A percentile compares a stretch with the other conserved stretches of the same genome.
Evolutionary conservation across 305 asterid genomes (phyloP).

Genomic region (Fraxinus albicans): DNA sequence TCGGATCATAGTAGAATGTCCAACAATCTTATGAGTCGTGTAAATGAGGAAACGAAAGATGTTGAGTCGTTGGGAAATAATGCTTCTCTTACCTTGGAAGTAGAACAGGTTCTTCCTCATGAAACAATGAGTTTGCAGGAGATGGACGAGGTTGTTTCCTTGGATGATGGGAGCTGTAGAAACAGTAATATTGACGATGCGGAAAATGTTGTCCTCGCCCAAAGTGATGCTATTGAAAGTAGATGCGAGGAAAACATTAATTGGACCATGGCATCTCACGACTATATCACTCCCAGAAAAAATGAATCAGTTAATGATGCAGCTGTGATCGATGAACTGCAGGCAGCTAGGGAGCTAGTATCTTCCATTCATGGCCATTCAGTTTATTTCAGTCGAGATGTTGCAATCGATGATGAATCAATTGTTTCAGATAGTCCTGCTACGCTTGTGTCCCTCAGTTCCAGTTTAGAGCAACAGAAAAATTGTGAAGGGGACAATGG

Average conservation of each 20-base stretch:
- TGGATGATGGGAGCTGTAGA: slow-evolving; percentile 12
- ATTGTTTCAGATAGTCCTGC: slow-evolving; percentile 13
- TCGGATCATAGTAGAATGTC: slow-evolving; percentile 25
- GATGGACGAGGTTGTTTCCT: slow-evolving; percentile 7
- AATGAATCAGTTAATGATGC: slow-evolving; percentile 17
- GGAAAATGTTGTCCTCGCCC: slow-evolving; percentile 23
- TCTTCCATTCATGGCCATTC: slow-evolving; percentile 9
- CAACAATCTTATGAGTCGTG: slow-evolving; percentile 15
- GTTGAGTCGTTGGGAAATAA: background rate
- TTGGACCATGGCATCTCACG: slow-evolving; percentile 19
- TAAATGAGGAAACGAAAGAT: slow-evolving; percentile 12
- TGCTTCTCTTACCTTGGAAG: slow-evolving; percentile 25
- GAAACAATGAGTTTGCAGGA: slow-evolving; percentile 19
- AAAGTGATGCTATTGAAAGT: slow-evolving; percentile 25
- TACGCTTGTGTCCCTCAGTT: slow-evolving; percentile 17
- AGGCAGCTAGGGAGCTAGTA: slow-evolving; percentile 13
- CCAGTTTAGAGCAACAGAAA: slow-evolving; percentile 25
- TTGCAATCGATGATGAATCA: slow-evolving; percentile 25
- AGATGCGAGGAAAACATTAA: slow-evolving; percentile 32
- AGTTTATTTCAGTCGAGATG: background rate
- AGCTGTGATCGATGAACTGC: slow-evolving; percentile 28
- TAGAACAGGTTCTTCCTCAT: background rate
- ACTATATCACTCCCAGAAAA: slow-evolving; percentile 7
- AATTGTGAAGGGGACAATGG: slow-evolving; percentile 24
- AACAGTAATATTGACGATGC: slow-evolving; percentile 4